These are phyloP conservation scores for Aspergillus novoparasiticus DNA, from an alignment of 2,329 filamentous ascomycete species.

Conservation along the genomic window DNA sequence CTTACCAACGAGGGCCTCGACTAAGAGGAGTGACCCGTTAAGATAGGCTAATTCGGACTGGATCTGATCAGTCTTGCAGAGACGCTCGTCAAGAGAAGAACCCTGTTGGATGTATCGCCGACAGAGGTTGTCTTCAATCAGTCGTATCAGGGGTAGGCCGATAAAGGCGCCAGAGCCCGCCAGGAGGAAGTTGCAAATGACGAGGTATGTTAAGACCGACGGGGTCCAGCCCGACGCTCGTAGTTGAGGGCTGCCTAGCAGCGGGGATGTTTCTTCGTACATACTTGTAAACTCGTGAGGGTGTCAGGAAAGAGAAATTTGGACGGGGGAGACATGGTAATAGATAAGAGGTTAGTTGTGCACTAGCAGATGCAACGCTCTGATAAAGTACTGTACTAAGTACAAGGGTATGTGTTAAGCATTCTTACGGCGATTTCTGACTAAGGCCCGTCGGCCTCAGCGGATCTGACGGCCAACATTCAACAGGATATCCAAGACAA, in stretches of 20 bases:
- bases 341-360: not conserved
- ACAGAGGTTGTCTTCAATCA: not conserved
- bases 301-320: not conserved
- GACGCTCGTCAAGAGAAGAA: not conserved
- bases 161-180: not conserved
- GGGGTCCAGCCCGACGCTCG: not conserved
- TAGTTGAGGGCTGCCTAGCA: not conserved
- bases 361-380: not conserved
- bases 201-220: not conserved
- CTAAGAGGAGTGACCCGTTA: slow-evolving; percentile 7
- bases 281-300: not conserved
- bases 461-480: too few species aligned
- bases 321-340: not conserved
- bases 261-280: not conserved
- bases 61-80: slow-evolving; percentile 10
- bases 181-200: not conserved
- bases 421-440: too few species aligned
- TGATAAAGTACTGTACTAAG: not conserved
- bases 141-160: not conserved
- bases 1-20: slow-evolving; percentile 9
- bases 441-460: too few species aligned
- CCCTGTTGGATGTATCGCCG: not conserved
- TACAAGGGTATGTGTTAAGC: too few species aligned
- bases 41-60: slow-evolving; percentile 13
- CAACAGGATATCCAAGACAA: too few species aligned